phyloP scores from a whole-genome alignment of 139 green algal genomes.

The Choricystis sp. region DNA sequence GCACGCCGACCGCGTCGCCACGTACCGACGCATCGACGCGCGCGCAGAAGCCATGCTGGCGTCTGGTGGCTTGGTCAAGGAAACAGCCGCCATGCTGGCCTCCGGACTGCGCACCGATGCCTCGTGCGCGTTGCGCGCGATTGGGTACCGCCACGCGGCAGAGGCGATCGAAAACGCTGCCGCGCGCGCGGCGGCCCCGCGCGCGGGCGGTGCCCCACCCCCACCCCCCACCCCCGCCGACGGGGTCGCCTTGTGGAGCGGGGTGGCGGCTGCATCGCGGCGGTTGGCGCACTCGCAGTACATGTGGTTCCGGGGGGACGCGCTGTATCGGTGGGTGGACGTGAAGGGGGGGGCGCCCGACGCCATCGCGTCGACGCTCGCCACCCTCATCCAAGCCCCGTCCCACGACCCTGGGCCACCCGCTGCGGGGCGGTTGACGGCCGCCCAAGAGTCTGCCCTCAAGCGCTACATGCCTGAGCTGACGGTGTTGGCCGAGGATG shows the following conservation, averaged over 20 bases:
- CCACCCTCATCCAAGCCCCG: too few relatives aligned
- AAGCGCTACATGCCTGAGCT: too few relatives aligned
- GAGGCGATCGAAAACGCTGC: slow-evolving; percentile 19
- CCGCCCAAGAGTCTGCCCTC: too few relatives aligned
- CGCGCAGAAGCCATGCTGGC: slow-evolving; percentile 66
- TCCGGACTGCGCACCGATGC: slow-evolving; percentile 26
- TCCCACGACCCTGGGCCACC: too few relatives aligned
- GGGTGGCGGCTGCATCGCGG: slow-evolving; percentile 42
- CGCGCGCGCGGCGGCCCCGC: too few relatives aligned
- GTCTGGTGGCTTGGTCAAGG: slow-evolving; percentile 17
- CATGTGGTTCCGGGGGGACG: slow-evolving; percentile 59
- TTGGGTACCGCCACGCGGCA: slow-evolving; percentile 51
- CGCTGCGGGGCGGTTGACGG: too few relatives aligned
- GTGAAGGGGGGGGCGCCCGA: slow-evolving; percentile 12
- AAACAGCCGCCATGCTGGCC: slow-evolving; percentile 29
- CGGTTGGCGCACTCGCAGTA: slow-evolving; percentile 58
- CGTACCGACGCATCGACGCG: slow-evolving; percentile 56
- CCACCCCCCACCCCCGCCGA: too few relatives aligned
- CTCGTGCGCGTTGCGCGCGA: slow-evolving; percentile 44
- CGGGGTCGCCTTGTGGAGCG: background rate
- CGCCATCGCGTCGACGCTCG: too few relatives aligned
- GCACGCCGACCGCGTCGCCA: slow-evolving; percentile 33
- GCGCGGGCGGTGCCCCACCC: too few relatives aligned
- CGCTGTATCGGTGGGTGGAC: slow-evolving; percentile 40
- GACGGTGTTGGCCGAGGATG: too few relatives aligned